These are phyloP conservation scores for Boechera divaricarpa DNA, from an alignment of 345 rosid species.

Conservation along the genomic window DNA sequence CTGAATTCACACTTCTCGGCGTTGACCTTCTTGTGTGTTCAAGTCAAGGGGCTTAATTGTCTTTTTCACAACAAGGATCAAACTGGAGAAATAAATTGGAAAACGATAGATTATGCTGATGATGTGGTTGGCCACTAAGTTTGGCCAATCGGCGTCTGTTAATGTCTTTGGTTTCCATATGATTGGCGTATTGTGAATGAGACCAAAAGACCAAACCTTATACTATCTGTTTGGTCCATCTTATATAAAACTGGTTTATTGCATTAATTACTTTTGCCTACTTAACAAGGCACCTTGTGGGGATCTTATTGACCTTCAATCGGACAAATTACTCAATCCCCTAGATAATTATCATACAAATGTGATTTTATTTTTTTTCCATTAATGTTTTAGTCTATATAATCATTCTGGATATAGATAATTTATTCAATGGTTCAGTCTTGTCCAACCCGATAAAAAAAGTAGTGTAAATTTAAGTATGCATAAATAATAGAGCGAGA, in stretches of 20 bases:
- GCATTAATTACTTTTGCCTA: conserved; percentile 37
- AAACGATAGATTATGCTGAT: conserved; percentile 19
- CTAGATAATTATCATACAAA: neutral
- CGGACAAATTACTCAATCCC: conserved; percentile 9
- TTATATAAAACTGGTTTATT: conserved; percentile 10
- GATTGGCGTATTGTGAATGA: conserved; percentile 38
- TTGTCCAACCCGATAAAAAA: neutral
- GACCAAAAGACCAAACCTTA: conserved; percentile 34
- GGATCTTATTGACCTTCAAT: conserved; percentile 30
- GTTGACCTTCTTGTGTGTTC: neutral
- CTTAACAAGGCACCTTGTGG: conserved; percentile 43
- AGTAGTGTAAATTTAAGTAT: neutral
- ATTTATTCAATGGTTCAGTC: neutral
- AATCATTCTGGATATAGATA: neutral
- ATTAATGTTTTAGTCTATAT: neutral
- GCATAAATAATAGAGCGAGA: neutral
- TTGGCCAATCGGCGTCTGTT: conserved; percentile 31
- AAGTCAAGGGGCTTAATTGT: conserved; percentile 24
- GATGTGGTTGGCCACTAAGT: conserved; percentile 40
- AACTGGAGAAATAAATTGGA: neutral
- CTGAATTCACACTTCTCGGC: conserved; percentile 10
- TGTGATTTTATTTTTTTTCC: neutral
- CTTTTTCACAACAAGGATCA: neutral
- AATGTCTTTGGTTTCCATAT: conserved; percentile 41
- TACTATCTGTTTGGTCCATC: conserved; percentile 22